Percentiles rank a stretch among this genome's conserved stretches.
Evolutionary conservation across 164 flowering plant genomes (phyloP).

Genomic region (Taxillus chinensis): DNA sequence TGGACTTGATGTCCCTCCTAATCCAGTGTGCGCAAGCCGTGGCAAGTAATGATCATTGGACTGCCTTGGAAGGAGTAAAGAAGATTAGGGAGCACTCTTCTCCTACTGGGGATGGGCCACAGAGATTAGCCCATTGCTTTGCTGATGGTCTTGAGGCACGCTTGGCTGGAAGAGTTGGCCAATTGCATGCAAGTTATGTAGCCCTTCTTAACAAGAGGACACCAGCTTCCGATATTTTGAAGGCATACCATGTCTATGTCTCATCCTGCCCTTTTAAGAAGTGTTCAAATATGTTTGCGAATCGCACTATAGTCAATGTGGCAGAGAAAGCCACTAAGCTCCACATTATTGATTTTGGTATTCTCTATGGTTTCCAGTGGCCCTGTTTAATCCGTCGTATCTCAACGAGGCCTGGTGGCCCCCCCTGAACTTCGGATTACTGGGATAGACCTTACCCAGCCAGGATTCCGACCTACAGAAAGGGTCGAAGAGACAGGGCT

Average conservation of each 20-base stretch:
- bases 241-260: constrained; percentile 19
- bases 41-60: constrained; percentile 21
- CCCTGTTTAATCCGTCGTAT: constrained; percentile 27
- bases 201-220: constrained; percentile 5
- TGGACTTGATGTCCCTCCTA: constrained; percentile 20
- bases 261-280: constrained; percentile 24
- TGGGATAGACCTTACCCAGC: constrained; percentile 33
- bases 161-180: constrained; percentile 18
- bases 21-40: constrained; percentile 35
- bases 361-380: constrained; percentile 35
- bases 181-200: background rate
- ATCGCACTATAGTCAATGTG: constrained; percentile 12
- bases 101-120: constrained; percentile 25
- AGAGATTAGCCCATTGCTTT: constrained; percentile 34
- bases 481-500: constrained; percentile 32
- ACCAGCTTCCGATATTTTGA: constrained; percentile 25
- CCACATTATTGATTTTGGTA: constrained; percentile 35
- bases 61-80: constrained; percentile 22
- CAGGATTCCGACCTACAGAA: constrained; percentile 33
- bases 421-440: constrained; percentile 39
- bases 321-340: constrained; percentile 20
- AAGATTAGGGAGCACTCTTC: constrained; percentile 36
- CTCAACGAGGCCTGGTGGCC: constrained; percentile 18
- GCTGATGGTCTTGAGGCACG: constrained; percentile 40
- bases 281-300: constrained; percentile 14